phyloP scores from a whole-genome alignment of 257 asterid genomes.

The Knoxia roxburghii region DNA sequence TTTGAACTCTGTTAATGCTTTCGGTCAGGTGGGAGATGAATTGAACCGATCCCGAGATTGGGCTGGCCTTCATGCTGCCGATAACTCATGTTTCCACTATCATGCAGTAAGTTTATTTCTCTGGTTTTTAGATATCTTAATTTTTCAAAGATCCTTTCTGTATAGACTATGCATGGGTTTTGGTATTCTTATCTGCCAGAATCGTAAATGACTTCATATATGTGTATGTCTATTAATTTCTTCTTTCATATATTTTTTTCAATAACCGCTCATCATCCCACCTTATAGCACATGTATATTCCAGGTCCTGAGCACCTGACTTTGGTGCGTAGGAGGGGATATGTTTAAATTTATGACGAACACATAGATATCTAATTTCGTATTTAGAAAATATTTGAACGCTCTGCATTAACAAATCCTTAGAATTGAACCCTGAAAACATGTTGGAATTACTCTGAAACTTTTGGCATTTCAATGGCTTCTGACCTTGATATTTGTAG shows the following conservation, averaged over 20 bases:
- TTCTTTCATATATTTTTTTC: no score
- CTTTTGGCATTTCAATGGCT: background rate
- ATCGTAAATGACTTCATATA: background rate
- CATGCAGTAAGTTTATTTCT: conserved; percentile 56
- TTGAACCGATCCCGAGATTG: conserved; percentile 58
- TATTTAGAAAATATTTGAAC: background rate
- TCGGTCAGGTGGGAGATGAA: conserved; percentile 53
- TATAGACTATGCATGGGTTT: background rate
- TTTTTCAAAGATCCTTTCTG: background rate
- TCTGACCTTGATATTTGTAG: background rate
- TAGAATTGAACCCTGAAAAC: background rate
- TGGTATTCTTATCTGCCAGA: background rate
- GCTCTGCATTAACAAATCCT: background rate
- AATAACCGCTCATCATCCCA: no score
- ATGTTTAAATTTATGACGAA: no score
- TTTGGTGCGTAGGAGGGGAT: no score
- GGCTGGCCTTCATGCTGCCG: conserved; percentile 88
- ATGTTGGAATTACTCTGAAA: background rate
- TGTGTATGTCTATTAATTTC: background rate
- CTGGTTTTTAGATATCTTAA: background rate
- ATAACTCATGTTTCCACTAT: conserved; percentile 96
- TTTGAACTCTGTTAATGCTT: background rate
- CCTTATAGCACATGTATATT: no score
- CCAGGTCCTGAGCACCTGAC: no score
- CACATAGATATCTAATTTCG: background rate